These are phyloP conservation scores for Heracleum sosnowskyi DNA, from an alignment of 129 eudicot species.

Conservation along the genomic window DNA sequence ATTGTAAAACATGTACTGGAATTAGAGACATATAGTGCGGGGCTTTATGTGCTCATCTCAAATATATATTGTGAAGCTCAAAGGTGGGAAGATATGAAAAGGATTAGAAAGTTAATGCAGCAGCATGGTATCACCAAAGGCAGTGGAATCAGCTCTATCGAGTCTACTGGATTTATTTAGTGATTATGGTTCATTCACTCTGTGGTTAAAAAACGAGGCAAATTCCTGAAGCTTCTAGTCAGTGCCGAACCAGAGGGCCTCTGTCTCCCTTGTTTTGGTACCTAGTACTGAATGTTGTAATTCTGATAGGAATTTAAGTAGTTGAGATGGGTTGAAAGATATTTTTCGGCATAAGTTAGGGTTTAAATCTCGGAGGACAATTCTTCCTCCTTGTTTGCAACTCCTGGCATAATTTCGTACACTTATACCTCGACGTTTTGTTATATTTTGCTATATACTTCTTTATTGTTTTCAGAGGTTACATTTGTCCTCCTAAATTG, in stretches of 20 bases:
- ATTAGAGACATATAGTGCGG: slow-evolving; percentile 22
- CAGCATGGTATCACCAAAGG: slow-evolving; percentile 19
- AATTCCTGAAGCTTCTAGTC: slow-evolving; percentile 13
- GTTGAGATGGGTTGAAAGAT: not conserved
- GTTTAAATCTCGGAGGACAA: not conserved
- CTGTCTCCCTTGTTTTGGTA: not conserved
- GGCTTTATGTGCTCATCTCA: slow-evolving; percentile 29
- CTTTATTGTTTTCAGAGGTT: too few species aligned
- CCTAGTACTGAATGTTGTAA: not conserved
- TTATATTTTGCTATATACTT: not conserved
- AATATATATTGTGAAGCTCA: slow-evolving; percentile 28
- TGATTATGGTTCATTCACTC: slow-evolving; percentile 15
- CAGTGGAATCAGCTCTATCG: slow-evolving; percentile 26
- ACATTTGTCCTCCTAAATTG: too few species aligned
- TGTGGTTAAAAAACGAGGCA: slow-evolving; percentile 14
- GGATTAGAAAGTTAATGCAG: slow-evolving; percentile 30
- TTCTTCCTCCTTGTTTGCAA: not conserved
- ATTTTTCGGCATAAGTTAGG: not conserved
- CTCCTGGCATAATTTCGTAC: not conserved
- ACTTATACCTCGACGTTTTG: not conserved
- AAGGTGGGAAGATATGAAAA: slow-evolving; percentile 26
- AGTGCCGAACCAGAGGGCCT: not conserved
- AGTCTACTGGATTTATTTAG: slow-evolving; percentile 13
- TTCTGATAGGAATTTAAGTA: not conserved
- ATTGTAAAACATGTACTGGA: slow-evolving; percentile 29